phyloP scores from a whole-genome alignment of 805 yeast genomes.

The Metschnikowia santaceciliae region DNA sequence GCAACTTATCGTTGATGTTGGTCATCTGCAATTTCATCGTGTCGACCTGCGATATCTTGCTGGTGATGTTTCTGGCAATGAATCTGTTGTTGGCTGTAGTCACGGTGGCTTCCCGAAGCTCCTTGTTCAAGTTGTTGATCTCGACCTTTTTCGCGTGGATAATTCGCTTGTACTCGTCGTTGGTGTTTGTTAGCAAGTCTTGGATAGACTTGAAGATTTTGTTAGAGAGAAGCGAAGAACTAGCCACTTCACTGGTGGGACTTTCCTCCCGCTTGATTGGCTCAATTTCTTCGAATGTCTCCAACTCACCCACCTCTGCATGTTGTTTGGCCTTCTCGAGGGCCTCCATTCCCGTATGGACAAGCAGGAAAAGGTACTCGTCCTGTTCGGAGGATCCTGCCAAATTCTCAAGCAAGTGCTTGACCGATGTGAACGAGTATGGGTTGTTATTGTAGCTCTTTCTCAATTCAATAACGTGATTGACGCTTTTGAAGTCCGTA shows the following conservation, averaged over 20 bases:
- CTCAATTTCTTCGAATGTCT: slow-evolving; percentile 1
- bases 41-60: slow-evolving; percentile 41
- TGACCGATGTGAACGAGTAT: slow-evolving; percentile 7
- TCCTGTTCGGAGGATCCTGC: slow-evolving; percentile 16
- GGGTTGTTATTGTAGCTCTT: slow-evolving; percentile 14
- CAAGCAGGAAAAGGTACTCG: slow-evolving; percentile 31
- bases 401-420: slow-evolving; percentile 10
- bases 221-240: slow-evolving; percentile 22
- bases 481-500: slow-evolving; percentile 73
- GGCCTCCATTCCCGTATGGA: slow-evolving; percentile 33
- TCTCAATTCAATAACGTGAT: slow-evolving; percentile 27
- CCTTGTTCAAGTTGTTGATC: slow-evolving; percentile 31
- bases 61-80: slow-evolving; percentile 32
- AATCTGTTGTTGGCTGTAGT: slow-evolving; percentile 41
- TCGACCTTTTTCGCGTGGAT: slow-evolving; percentile 34
- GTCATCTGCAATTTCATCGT: slow-evolving; percentile 47
- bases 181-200: slow-evolving; percentile 34
- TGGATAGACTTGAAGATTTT: slow-evolving; percentile 38
- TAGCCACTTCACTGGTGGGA: slow-evolving; percentile 11
- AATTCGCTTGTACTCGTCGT: slow-evolving; percentile 36
- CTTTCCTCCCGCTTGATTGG: slow-evolving; percentile 1
- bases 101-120: slow-evolving; percentile 38
- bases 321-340: slow-evolving; percentile 22
- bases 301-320: slow-evolving; percentile 10
- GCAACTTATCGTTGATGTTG: slow-evolving; percentile 36